Conservation (phyloP, 192 early-diverging fungal genomes). For the Diversispora epigaea region DNA sequence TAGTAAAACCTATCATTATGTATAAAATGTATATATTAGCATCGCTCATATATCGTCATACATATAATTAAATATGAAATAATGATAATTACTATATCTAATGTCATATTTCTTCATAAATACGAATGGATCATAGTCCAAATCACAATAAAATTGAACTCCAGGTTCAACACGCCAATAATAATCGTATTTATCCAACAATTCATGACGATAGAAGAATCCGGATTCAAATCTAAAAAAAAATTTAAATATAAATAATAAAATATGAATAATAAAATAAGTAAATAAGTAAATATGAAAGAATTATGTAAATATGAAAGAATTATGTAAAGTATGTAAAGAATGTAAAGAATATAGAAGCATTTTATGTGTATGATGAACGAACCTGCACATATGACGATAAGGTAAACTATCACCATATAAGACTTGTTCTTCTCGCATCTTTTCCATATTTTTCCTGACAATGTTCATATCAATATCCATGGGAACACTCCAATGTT, state of each 20-base stretch:
- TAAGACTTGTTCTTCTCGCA: constrained; percentile 53
- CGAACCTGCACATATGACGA: constrained; percentile 73
- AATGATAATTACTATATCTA: constrained; percentile 61
- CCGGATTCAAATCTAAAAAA: constrained; percentile 63
- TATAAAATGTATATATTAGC: neutral
- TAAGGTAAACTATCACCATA: constrained; percentile 71
- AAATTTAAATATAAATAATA: neutral
- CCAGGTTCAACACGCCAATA: constrained; percentile 90
- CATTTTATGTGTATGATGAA: neutral
- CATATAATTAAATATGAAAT: neutral
- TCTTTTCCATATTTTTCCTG: constrained; percentile 47
- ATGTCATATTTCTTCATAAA: constrained; percentile 75
- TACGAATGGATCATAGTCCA: constrained; percentile 82
- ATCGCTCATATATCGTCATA: neutral
- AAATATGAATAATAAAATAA: no score
- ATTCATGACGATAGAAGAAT: constrained; percentile 73
- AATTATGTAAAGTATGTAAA: neutral
- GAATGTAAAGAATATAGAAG: neutral
- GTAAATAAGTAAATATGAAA: neutral
- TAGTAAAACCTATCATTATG: constrained; percentile 57
- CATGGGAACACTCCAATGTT: constrained; percentile 78
- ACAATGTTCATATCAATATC: constrained; percentile 74
- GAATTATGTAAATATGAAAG: neutral
- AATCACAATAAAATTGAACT: constrained; percentile 76
- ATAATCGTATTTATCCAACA: constrained; percentile 70